Base-by-base conservation (phyloP, 2,329 filamentous ascomycete genomes). In the Parascedosporium putredinis region DNA sequence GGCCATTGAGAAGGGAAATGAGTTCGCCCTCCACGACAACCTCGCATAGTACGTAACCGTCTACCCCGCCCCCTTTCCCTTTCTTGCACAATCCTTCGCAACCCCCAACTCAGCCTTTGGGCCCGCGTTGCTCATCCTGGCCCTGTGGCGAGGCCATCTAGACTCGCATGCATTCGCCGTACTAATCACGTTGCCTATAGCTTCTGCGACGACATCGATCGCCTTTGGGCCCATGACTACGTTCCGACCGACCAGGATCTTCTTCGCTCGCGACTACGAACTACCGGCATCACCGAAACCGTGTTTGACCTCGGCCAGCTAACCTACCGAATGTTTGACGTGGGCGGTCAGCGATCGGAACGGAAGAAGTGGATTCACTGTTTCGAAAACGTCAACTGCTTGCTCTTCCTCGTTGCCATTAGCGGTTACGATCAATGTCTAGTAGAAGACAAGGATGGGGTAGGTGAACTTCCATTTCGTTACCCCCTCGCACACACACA, bases 321-420 rank as follows among this genome's bases (percentile, higher is more conserved):
- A 59, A 95, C 89, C 55, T 96, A 96, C 69, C 85, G 89, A 60
- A 96, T 97, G 89, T 95, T 95, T 67, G 89, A 95, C 61, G 89
- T 95, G 44, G 89, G 89, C 64, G 89, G 89, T 51, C 89, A 95
- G 64, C 77, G 89, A 59, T 95, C 89, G 24, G 89, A 95, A 68
- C 84, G 89, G 54, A 95, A 95, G 77, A 95, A 95, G 73, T 95
- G 89, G 89, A 95, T 95, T 55, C 89, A 95, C 65, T 93, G 89
- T 63, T 95, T 95, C 63, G 89, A 95, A 65, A 93, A 93, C 56
- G 89, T 95, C 54, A 89, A 93, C 61, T 90, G 88, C 57, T 75
- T 97, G 49, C 74, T 97, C 36, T 97, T 97, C 69, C 78, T 97
- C 57, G 91, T 95, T 48, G 90, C 91, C 45, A 90, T 97, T 58